Evolutionary conservation across 208 protist species (phyloP), one percentile per base, ranked within the genome.

Genomic region (Trypanosoma avium): DNA sequence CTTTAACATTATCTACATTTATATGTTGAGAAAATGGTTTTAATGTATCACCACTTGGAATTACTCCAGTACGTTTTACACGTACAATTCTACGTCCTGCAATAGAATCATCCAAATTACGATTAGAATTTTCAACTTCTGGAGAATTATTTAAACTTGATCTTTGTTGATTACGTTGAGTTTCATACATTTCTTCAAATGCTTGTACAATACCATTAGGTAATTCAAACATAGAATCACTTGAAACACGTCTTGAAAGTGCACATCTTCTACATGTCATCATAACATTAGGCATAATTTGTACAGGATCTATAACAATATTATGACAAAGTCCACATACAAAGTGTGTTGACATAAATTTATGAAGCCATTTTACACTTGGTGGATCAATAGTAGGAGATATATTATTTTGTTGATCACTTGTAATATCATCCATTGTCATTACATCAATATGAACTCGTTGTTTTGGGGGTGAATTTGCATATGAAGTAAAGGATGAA

Each of bases 241-340:
- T 47, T 26, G 50, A 47, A 12, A 70, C 64, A 17, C 45, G 32
- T 43, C 70, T 21, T 48, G 56, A 30, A 15, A 70, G 32, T 1
- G 73, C 70, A 56, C 87, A 93, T 13, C 53, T 46, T 8, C 77
- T 75, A 68, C 87, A 93, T 24, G 64, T 66, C 27, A 93, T 24
- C n/a, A 52, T 50, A 22, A 62, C 63, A 21, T 60, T 74, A 35
- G 72, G 70, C 4, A 75, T 36, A 38, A 86, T 62, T 57, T 85
- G 74, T 49, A 92, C 86, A 9, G 81, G 63, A 61, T 89, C 78
- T 8, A 58, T 59, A 2, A 68, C 68, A 4, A 83, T 55, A 42
- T 83, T 79, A 27, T 54, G 55, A 54, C 86, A 92, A 27, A 81
- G 24, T 12, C 61, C 57, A 62, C 86, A 92, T 8, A 54, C 48